Conservation (phyloP, 1,284 basidiomycete species). For the Neonothopanus nambi region DNA sequence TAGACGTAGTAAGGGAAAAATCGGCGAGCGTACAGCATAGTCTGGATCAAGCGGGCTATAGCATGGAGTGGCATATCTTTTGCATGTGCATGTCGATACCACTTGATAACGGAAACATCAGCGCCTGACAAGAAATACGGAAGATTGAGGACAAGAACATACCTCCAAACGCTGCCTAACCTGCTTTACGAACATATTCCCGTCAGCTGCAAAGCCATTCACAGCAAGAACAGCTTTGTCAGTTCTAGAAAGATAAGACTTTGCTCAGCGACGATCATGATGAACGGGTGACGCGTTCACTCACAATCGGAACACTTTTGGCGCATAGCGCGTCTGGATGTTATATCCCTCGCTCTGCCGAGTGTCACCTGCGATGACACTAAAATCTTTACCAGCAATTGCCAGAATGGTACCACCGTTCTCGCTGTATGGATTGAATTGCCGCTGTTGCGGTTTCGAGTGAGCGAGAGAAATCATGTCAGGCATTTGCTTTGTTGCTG, state of each 20-base stretch:
- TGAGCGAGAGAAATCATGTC: conserved; percentile 37
- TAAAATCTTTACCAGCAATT: conserved; percentile 89
- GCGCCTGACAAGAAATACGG: conserved; percentile 7
- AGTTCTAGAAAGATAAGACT: conserved; percentile 55
- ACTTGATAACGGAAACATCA: conserved; percentile 52
- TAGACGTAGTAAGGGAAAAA: conserved; percentile 98
- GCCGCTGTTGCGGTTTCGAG: conserved; percentile 51
- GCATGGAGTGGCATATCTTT: conserved; percentile 92
- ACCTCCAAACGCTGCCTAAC: conserved; percentile 93
- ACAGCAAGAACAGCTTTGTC: conserved; percentile 91
- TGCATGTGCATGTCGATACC: conserved; percentile 93
- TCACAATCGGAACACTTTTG: conserved; percentile 83
- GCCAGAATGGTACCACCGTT: conserved; percentile 95
- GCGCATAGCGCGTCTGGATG: conserved; percentile 91
- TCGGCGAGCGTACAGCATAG: conserved; percentile 90
- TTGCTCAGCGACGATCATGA: not conserved
- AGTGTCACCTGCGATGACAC: conserved; percentile 93
- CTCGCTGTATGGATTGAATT: conserved; percentile 86
- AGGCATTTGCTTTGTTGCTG: conserved; percentile 54
- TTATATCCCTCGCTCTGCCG: conserved; percentile 92
- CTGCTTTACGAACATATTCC: conserved; percentile 94
- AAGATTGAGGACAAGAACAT: conserved; percentile 2
- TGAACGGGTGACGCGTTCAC: conserved; percentile 27
- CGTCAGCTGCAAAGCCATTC: conserved; percentile 94
- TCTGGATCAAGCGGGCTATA: conserved; percentile 92